Base-by-base conservation (phyloP, 495 filamentous ascomycete genomes). In the Trichoderma gamsii region DNA sequence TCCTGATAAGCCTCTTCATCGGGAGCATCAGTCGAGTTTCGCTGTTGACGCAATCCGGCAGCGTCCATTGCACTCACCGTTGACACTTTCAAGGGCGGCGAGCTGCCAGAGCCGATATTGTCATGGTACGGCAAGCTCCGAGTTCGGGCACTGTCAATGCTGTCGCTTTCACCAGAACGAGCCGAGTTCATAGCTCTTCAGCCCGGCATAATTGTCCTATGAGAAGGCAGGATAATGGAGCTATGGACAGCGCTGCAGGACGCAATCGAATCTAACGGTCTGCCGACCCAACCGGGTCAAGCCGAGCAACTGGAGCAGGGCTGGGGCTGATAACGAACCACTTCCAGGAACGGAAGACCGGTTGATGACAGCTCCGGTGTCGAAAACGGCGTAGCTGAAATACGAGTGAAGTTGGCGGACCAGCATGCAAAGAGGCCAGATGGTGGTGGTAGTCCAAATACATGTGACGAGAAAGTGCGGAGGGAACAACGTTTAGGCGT, bases 351-450 rank as follows among this genome's bases (percentile, higher is more conserved):
- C 16, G 18, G 11, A 32, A 3, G 27, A 61, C 13, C 9, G 29
- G 7, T 15, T 35, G 56, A 61, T 8, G 27, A 38, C 35, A 38
- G 27, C 25, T 27, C 51, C 56, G 56, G 56, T 61, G 25, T 61
- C 56, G 56, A 61, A 61, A 61, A 35, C 3, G 56, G 56, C 23
- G 56, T 61, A 61, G 56, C 25, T 29, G 56, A 13, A 38, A 61
- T 25, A 18, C 0, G 23, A 5, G 56, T 13, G 25, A 13, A n/a
- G 44, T n/a, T 49, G 44, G 12, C 44, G 13, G 44, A 11, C n/a
- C 13, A 49, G 44, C 44, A 49, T 49, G 44, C 9, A 38, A 38
- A 38, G 11, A 1, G 56, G 29, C 25, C 11, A 29, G 56, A 61
- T 18, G 56, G 9, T 29, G 2, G 8, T 27, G 27, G 15, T 32